Evolutionary conservation across 176 grass and related monocot species (phyloP), one percentile per base, ranked within the genome.

Genomic region (Bromus sterilis): DNA sequence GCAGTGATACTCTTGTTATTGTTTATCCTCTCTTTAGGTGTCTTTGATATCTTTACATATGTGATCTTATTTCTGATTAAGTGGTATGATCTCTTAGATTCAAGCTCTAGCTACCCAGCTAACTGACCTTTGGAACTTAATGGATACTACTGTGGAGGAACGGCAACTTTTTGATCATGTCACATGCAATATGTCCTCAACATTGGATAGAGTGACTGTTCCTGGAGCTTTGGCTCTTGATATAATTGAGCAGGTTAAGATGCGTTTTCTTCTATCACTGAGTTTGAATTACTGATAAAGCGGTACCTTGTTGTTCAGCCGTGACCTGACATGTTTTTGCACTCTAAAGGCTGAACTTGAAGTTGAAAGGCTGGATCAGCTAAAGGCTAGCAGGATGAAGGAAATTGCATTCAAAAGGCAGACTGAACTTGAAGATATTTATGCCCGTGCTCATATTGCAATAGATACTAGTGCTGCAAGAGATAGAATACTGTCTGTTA

Each of bases 311-410:
- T 28, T 78, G 42, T 65, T 61, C 42, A 49, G 15, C 11, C 46
- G 14, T 11, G 31, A 75, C 29, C 73, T 84, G 21, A 82, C 41
- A 40, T 86, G 29, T 59, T 33, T 20, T 78, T 81, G 53, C 74
- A 57, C 15, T 80, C 77, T 68, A 16, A 72, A 98, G 96, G 86
- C 86, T 80, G 84, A 88, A 75, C 53, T 80, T 59, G 93, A 95
- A 89, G 93, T 93, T 51, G 84, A 95, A 85, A 95, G 86, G 90
- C 77, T 98, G 56, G 96, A 98, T 89, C 84, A 93, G 76, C 79
- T 98, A 26, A 98, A 95, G 84, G 86, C 90, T 75, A 91, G 69
- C 56, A 93, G 88, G 85, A 98, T 98, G 93, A 98, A 94, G 87
- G 96, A 98, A 70, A 95, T 98, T 24, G 89, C 96, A 48, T 91